A percentile compares a stretch with the other conserved stretches of the same genome.
Conservation (phyloP, 1,284 basidiomycete species). For the Pisolithus thermaeus region DNA sequence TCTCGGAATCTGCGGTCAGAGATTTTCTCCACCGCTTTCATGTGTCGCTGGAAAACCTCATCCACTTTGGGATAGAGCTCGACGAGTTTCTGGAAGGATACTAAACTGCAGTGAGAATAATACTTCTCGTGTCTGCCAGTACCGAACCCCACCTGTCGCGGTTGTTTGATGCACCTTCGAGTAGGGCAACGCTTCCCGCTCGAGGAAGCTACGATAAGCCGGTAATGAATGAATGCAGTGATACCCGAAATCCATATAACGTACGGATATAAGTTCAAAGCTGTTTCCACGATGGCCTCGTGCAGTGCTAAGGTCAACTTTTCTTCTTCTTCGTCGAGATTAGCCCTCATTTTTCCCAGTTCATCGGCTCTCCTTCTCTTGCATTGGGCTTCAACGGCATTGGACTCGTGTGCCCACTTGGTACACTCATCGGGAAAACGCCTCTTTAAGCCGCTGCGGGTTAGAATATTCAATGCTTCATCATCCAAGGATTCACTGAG, state of each 20-base stretch:
- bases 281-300: slow-evolving; percentile 18
- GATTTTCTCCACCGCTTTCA: slow-evolving; percentile 4
- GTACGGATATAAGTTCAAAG: slow-evolving; percentile 23
- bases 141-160: slow-evolving; percentile 9
- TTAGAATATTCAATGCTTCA: slow-evolving; percentile 24
- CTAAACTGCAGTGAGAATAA: slow-evolving; percentile 7
- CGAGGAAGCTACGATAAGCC: slow-evolving; percentile 10
- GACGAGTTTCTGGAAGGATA: slow-evolving; percentile 9
- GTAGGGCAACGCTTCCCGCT: slow-evolving; percentile 11
- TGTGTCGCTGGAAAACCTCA: slow-evolving; percentile 4
- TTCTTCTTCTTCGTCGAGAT: slow-evolving; percentile 4
- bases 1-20: slow-evolving; percentile 6
- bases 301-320: slow-evolving; percentile 14
- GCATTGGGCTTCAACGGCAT: not conserved
- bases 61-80: slow-evolving; percentile 15
- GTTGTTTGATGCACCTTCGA: not conserved
- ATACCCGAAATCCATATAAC: not conserved
- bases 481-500: slow-evolving; percentile 25
- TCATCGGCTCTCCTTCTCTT: not conserved
- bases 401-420: slow-evolving; percentile 18
- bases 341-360: not conserved
- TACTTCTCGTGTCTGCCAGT: not conserved
- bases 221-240: not conserved
- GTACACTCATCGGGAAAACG: slow-evolving; percentile 19
- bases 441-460: slow-evolving; percentile 25